Evolutionary conservation across 345 rosid species (phyloP).

Genomic region (Syzygium aqueum): DNA sequence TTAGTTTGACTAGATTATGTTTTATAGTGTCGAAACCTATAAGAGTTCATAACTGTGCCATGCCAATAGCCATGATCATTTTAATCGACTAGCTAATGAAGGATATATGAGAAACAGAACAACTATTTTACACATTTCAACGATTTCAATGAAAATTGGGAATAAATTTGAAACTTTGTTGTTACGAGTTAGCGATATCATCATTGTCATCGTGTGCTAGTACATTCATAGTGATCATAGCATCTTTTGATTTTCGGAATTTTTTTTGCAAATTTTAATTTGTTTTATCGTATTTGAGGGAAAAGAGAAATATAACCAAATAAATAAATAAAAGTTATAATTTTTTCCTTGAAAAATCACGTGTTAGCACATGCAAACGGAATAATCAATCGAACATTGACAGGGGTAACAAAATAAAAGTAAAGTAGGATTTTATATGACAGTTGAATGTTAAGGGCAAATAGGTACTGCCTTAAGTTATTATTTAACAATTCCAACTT

Average conservation of each 20-base stretch:
- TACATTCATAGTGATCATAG: background rate
- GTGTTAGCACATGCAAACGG: background rate
- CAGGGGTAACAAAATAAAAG: background rate
- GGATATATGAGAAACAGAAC: background rate
- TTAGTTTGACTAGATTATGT: background rate
- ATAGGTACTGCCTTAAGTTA: background rate
- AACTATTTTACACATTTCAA: background rate
- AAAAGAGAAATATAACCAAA: background rate
- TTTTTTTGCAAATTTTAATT: background rate
- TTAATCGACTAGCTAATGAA: background rate
- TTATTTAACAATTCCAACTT: background rate
- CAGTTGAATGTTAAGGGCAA: background rate
- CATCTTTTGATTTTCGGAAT: background rate
- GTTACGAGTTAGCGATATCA: background rate
- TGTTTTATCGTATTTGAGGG: background rate
- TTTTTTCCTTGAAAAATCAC: background rate
- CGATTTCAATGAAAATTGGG: background rate
- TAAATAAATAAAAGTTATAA: background rate
- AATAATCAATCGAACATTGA: background rate
- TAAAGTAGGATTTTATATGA: background rate
- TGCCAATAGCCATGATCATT: background rate
- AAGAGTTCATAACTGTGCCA: background rate
- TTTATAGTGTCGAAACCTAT: background rate
- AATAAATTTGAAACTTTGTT: background rate
- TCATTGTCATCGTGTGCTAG: background rate